Percentiles rank a stretch among this genome's conserved stretches.
phyloP scores from a whole-genome alignment of 768 basidiomycete species.

The Collybia sordida region DNA sequence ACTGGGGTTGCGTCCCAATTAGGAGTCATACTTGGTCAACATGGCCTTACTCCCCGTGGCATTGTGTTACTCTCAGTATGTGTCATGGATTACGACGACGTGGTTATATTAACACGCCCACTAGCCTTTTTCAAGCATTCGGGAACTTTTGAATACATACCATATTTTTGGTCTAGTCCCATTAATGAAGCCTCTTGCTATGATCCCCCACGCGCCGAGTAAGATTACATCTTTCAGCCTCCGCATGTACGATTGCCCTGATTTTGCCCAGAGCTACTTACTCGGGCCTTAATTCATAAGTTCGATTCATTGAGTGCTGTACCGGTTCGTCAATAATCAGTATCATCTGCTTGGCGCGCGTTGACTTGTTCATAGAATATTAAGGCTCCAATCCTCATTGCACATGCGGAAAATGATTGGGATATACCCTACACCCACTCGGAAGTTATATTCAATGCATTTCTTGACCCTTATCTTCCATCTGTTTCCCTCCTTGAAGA shows the following conservation, averaged over 20 bases:
- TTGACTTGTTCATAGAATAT: slow-evolving; percentile 45
- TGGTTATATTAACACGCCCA: slow-evolving; percentile 41
- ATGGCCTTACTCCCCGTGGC: slow-evolving; percentile 40
- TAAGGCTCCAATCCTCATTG: slow-evolving; percentile 67
- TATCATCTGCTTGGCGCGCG: too few species aligned
- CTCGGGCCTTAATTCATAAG: slow-evolving; percentile 40
- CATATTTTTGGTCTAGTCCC: slow-evolving; percentile 66
- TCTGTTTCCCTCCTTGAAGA: slow-evolving; percentile 28
- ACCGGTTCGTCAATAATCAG: slow-evolving; percentile 40
- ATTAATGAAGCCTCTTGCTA: slow-evolving; percentile 66
- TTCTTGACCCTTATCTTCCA: slow-evolving; percentile 67
- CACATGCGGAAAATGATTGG: slow-evolving; percentile 76
- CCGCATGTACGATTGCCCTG: too few species aligned
- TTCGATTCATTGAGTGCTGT: slow-evolving; percentile 67
- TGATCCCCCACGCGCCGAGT: slow-evolving; percentile 67
- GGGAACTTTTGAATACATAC: slow-evolving; percentile 68
- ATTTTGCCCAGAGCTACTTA: slow-evolving; percentile 27
- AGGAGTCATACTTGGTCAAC: slow-evolving; percentile 44
- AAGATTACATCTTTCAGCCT: slow-evolving; percentile 21
- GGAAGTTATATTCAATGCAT: slow-evolving; percentile 65
- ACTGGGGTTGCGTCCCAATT: slow-evolving; percentile 71
- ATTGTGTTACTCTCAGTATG: slow-evolving; percentile 49
- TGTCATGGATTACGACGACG: slow-evolving; percentile 22
- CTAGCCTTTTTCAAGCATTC: slow-evolving; percentile 62
- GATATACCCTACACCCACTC: slow-evolving; percentile 81